Evolutionary conservation across 2,329 filamentous ascomycete species (phyloP).

Genomic region (Exophiala lecanii-corni): DNA sequence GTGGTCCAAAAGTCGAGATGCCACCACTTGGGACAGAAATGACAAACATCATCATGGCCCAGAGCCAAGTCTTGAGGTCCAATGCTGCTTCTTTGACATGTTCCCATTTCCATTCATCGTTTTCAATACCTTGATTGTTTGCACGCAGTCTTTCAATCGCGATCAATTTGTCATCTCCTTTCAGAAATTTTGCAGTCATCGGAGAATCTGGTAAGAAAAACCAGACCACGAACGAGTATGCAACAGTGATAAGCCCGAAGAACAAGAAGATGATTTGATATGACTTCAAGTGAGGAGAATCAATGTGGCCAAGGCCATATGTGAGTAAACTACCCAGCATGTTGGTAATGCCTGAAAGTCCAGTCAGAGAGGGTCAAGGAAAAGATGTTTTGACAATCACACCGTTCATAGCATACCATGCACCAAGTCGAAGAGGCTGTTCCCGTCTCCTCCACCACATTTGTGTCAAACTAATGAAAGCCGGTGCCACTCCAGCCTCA

Average conservation of each 20-base stretch:
- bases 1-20: conserved; percentile 22
- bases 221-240: conserved; percentile 49
- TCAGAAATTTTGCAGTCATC: conserved; percentile 54
- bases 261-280: conserved; percentile 52
- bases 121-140: conserved; percentile 45
- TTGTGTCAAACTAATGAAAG: conserved; percentile 50
- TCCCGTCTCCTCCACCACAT: conserved; percentile 53
- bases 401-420: conserved; percentile 48
- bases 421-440: conserved; percentile 47
- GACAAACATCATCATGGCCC: conserved; percentile 50
- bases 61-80: conserved; percentile 59
- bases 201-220: conserved; percentile 60
- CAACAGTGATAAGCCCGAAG: conserved; percentile 49
- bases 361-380: conserved; percentile 32
- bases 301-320: conserved; percentile 49
- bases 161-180: conserved; percentile 51
- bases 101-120: conserved; percentile 47
- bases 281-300: conserved; percentile 39
- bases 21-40: conserved; percentile 40
- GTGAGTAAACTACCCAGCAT: conserved; percentile 53
- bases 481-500: conserved; percentile 48
- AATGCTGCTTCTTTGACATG: conserved; percentile 51
- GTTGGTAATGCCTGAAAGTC: conserved; percentile 42
- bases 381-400: not conserved
- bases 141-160: conserved; percentile 52